Percentiles rank a stretch among this genome's conserved stretches.
Conservation (phyloP, 106 monocot species). For the Dendrobium huoshanense region DNA sequence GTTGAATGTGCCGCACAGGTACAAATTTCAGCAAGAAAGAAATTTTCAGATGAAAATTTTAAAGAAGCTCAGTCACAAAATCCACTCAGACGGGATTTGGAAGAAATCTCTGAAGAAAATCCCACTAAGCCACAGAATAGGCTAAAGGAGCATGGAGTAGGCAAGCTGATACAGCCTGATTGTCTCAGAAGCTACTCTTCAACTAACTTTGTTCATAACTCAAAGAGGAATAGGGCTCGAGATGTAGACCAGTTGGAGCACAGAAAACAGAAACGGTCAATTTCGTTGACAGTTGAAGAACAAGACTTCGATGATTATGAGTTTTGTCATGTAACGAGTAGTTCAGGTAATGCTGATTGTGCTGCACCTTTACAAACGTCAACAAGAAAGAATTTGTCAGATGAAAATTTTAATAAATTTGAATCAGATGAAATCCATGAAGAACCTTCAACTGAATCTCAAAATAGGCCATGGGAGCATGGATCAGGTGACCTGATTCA, state of each 20-base stretch:
- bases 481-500: background rate
- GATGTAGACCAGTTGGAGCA: constrained; percentile 3
- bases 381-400: background rate
- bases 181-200: constrained; percentile 32
- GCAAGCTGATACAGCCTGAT: constrained; percentile 19
- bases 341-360: background rate
- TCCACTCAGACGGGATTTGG: background rate
- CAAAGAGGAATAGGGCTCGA: background rate
- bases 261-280: background rate
- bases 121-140: background rate
- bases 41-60: too few species aligned
- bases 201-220: constrained; percentile 21
- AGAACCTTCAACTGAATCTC: background rate
- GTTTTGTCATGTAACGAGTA: constrained; percentile 3
- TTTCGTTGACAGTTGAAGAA: constrained; percentile 10
- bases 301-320: background rate
- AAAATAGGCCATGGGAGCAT: background rate
- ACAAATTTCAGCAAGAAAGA: too few species aligned
- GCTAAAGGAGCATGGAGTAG: background rate
- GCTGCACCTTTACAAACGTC: too few species aligned
- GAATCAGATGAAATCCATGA: background rate
- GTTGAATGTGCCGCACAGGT: background rate
- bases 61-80: background rate
- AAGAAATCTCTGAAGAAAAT: constrained; percentile 7
- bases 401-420: background rate